Evolutionary conservation across 768 basidiomycete species (phyloP), one percentile per base, ranked within the genome.

Genomic region (Chalciporus sphaerocephalus): DNA sequence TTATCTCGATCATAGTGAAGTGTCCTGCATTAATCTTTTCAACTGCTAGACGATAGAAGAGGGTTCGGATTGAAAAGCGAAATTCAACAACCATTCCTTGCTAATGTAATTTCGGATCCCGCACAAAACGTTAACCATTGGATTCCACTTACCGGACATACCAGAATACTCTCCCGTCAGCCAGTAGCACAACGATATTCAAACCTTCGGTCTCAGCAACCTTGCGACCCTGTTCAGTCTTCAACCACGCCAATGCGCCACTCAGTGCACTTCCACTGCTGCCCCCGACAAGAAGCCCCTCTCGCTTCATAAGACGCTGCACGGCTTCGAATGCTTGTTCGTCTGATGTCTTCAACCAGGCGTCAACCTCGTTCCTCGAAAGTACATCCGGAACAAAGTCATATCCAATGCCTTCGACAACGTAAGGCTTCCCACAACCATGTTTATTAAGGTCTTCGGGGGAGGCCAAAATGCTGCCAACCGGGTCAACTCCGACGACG

Each of bases 381-480:
- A 97, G 75, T 2, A 94, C 94, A 34, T 88, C 79, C 1, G 95
- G 94, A 36, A 95, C 61, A 60, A 95, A 95, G 64, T 95, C 92
- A 55, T 93, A 92, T 21, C 96, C 96, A 43, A 97, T 98, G n/a
- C 96, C 96, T 63, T 99, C 96, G 17, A 97, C 82, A 40, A 82
- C 62, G 57, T 97, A 98, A 42, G 69, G 66, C 17, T 51, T 32
- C 9, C 77, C 83, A 33, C 64, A 66, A 40, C 47, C 46, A 17
- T 64, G 68, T 2, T 59, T 61, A 57, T 92, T 92, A 38, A 92
- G 70, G 15, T 59, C 50, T 32, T 81, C 77, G 0, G 92, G 89
- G 23, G 73, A 48, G 0, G 92, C 92, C 23, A 98, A 81, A 46
- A 95, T 78, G 55, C 93, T 96, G 33, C 95, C 95, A 65, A 81